Evolutionary conservation across 345 rosid genomes (phyloP).

Genomic region (Carallia pectinifolia): DNA sequence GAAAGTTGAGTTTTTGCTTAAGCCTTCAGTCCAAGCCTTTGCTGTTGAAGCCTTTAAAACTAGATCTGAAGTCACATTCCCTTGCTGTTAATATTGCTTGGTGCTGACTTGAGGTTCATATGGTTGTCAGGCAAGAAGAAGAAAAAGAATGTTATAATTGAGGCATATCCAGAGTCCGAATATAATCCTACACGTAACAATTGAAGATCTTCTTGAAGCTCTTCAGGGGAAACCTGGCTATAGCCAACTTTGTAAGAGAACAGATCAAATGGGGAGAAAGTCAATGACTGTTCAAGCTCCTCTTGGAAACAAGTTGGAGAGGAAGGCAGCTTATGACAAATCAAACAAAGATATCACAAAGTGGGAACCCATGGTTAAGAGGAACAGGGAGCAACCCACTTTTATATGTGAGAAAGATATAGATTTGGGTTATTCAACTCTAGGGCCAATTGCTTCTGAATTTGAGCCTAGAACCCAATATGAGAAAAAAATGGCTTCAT

Average conservation of each 20-base stretch:
- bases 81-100: neutral
- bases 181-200: conserved; percentile 65
- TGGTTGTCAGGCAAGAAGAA: conserved; percentile 53
- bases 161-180: conserved; percentile 87
- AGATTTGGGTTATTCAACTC: conserved; percentile 71
- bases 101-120: neutral
- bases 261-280: conserved; percentile 46
- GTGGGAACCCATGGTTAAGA: conserved; percentile 79
- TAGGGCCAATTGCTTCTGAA: conserved; percentile 89
- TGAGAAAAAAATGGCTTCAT: conserved; percentile 86
- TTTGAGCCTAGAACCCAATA: conserved; percentile 89
- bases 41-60: too few species aligned
- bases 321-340: conserved; percentile 55
- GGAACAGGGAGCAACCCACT: conserved; percentile 85
- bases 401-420: conserved; percentile 67
- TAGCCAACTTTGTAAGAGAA: conserved; percentile 53
- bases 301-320: conserved; percentile 67
- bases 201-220: conserved; percentile 66
- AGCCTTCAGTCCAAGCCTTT: too few species aligned
- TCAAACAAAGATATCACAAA: conserved; percentile 63
- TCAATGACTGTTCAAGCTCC: conserved; percentile 69
- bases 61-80: neutral
- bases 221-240: conserved; percentile 63
- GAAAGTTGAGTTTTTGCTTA: too few species aligned
- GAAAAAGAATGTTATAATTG: conserved; percentile 53